Percentiles rank a stretch among this genome's conserved stretches.
Conservation (phyloP, 73 alveolate species). For the Effrenium voratum region DNA sequence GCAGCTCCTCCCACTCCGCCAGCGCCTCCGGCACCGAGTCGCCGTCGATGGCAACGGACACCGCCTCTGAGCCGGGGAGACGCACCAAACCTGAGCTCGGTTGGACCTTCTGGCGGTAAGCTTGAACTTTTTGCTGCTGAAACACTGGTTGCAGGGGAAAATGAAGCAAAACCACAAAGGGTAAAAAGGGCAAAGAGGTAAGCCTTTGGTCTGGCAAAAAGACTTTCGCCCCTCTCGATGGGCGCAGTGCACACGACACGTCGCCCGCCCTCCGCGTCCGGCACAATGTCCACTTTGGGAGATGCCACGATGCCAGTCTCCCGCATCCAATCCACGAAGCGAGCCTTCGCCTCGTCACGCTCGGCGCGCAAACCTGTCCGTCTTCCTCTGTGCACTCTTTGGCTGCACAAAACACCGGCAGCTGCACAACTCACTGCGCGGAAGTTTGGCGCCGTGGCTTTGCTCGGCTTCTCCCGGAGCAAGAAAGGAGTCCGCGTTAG, state of each 20-base stretch:
- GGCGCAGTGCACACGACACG: conserved; percentile 32
- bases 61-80: conserved; percentile 54
- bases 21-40: background rate
- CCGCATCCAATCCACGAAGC: conserved; percentile 53
- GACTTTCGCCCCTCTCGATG: conserved; percentile 38
- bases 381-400: background rate
- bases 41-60: background rate
- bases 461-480: background rate
- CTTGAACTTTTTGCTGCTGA: too few relatives aligned
- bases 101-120: too few relatives aligned
- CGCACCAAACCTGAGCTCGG: conserved; percentile 22
- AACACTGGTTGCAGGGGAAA: too few relatives aligned
- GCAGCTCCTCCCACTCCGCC: conserved; percentile 47
- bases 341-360: conserved; percentile 25
- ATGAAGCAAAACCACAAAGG: background rate
- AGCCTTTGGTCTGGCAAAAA: too few relatives aligned
- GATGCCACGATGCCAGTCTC: conserved; percentile 21
- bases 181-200: too few relatives aligned
- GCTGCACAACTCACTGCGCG: background rate
- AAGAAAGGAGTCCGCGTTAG: too few relatives aligned
- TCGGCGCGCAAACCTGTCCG: background rate
- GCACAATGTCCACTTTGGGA: conserved; percentile 40
- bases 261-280: conserved; percentile 60
- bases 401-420: background rate
- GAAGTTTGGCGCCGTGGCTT: background rate